phyloP scores from a whole-genome alignment of 345 rosid genomes.

The Gossypium australe region DNA sequence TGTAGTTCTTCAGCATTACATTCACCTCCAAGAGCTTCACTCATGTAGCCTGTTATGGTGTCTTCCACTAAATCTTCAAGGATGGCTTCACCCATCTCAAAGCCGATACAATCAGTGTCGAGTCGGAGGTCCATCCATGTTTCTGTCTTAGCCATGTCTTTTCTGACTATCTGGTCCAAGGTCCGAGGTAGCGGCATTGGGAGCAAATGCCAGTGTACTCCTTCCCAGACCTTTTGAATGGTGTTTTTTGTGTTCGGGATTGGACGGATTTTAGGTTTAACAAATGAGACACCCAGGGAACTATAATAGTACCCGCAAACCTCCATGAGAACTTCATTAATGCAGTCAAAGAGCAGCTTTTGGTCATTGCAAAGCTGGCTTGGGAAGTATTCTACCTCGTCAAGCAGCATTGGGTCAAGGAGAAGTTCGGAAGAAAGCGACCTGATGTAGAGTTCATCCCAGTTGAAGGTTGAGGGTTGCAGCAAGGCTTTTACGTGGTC shows the following conservation, averaged over 20 bases:
- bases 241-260: constrained; percentile 37
- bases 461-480: constrained; percentile 45
- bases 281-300: constrained; percentile 49
- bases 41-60: constrained; percentile 28
- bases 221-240: constrained; percentile 52
- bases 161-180: constrained; percentile 62
- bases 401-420: constrained; percentile 52
- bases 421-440: constrained; percentile 54
- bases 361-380: constrained; percentile 42
- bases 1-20: constrained; percentile 20
- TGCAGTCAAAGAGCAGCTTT: constrained; percentile 63
- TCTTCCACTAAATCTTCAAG: constrained; percentile 65
- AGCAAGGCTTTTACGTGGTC: constrained; percentile 51
- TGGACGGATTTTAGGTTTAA: constrained; percentile 40
- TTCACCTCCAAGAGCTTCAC: constrained; percentile 17
- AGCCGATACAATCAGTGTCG: constrained; percentile 39
- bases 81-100: constrained; percentile 48
- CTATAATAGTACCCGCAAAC: constrained; percentile 37
- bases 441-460: constrained; percentile 66
- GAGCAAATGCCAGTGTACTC: constrained; percentile 66
- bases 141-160: constrained; percentile 60
- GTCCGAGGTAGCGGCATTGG: constrained; percentile 62
- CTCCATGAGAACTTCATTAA: constrained; percentile 72
- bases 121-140: constrained; percentile 63
- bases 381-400: constrained; percentile 47